These are phyloP conservation scores for Cryphonectria radicalis DNA, from an alignment of 2,329 filamentous ascomycete species.

Conservation along the genomic window DNA sequence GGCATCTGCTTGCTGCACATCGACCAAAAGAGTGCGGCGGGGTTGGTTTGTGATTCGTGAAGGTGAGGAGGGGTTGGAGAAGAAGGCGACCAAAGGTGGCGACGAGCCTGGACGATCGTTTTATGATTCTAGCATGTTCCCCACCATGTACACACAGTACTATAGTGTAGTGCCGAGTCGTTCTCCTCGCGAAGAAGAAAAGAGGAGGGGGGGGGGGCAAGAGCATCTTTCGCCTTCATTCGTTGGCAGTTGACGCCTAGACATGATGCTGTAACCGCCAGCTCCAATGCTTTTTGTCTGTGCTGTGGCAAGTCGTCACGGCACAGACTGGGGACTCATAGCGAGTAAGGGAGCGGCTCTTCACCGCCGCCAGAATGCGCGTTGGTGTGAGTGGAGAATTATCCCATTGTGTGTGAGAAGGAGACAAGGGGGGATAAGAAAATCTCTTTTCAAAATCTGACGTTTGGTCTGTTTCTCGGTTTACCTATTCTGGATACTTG, in stretches of 20 bases:
- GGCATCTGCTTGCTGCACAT: constrained; percentile 5
- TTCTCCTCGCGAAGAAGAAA: neutral
- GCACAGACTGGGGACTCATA: neutral
- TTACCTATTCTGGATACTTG: neutral
- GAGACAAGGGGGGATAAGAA: neutral
- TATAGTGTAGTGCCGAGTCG: neutral
- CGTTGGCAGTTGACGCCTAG: neutral
- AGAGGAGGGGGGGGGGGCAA: no score
- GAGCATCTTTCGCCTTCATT: neutral
- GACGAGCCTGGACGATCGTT: neutral
- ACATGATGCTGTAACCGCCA: neutral
- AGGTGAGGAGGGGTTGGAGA: neutral
- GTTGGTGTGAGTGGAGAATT: constrained; percentile 7
- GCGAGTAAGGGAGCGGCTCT: constrained; percentile 1
- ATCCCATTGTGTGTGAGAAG: neutral
- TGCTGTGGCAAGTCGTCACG: neutral
- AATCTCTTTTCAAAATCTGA: neutral
- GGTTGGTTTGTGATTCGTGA: neutral
- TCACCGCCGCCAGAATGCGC: neutral
- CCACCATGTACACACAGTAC: neutral
- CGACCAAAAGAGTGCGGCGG: neutral
- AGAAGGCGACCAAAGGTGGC: neutral
- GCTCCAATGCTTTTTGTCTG: neutral
- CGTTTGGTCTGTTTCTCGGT: neutral
- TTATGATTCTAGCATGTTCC: neutral